These are phyloP conservation scores for Sclerotinia borealis DNA, from an alignment of 2,329 filamentous ascomycete species.

Conservation along the genomic window DNA sequence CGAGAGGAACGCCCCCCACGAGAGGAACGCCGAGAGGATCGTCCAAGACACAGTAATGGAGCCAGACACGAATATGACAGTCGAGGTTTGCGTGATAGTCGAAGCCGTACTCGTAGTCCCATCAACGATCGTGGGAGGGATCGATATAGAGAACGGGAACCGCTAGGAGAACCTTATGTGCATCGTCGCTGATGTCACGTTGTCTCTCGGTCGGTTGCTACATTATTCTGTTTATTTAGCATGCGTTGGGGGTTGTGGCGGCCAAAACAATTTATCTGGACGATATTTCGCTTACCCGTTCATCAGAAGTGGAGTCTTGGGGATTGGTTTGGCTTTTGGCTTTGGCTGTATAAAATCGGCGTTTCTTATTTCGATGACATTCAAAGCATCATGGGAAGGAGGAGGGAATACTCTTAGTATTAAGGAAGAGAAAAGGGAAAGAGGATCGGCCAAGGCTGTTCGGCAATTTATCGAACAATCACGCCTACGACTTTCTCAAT, in stretches of 20 bases:
- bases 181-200: slow-evolving; percentile 3
- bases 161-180: slow-evolving; percentile 19
- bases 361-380: background rate
- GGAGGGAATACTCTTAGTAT: background rate
- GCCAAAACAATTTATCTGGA: background rate
- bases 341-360: slow-evolving; percentile 3
- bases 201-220: background rate
- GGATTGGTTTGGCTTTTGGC: slow-evolving; percentile 1
- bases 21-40: slow-evolving; percentile 31
- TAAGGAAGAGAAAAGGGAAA: background rate
- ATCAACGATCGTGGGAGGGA: slow-evolving; percentile 35
- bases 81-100: slow-evolving; percentile 33
- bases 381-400: background rate
- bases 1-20: slow-evolving; percentile 37
- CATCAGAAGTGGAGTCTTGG: background rate
- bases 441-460: background rate
- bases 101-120: slow-evolving; percentile 41
- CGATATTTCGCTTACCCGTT: background rate
- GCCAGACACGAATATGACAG: slow-evolving; percentile 39
- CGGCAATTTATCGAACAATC: background rate
- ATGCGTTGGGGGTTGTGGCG: background rate
- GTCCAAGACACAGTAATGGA: slow-evolving; percentile 32
- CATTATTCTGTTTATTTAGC: slow-evolving; percentile 9
- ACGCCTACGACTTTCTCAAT: background rate
- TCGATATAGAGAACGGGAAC: slow-evolving; percentile 37